phyloP scores from a whole-genome alignment of 805 yeast genomes.

The Debaryomyces hansenii region DNA sequence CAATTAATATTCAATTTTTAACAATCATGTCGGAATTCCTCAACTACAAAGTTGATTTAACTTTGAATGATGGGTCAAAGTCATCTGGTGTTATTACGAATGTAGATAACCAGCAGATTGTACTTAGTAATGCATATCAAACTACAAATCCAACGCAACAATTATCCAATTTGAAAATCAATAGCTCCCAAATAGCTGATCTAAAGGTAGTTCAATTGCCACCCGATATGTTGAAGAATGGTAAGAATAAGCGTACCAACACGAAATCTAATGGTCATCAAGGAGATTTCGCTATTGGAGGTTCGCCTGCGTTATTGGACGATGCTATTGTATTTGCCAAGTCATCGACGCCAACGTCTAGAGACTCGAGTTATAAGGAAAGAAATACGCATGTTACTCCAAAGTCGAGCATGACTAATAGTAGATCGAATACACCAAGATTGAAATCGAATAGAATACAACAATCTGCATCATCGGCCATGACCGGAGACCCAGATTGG shows the following conservation, averaged over 20 bases:
- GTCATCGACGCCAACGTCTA: constrained; percentile 10
- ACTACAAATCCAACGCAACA: constrained; percentile 10
- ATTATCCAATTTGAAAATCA: constrained; percentile 16
- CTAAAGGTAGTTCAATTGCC: constrained; percentile 60
- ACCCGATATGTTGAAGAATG: constrained; percentile 19
- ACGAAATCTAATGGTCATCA: constrained; percentile 13
- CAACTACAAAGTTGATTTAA: constrained; percentile 40
- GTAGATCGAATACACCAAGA: constrained; percentile 9
- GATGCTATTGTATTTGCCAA: constrained; percentile 29
- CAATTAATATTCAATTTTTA: background rate
- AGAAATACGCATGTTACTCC: constrained; percentile 2
- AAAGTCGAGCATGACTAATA: constrained; percentile 1
- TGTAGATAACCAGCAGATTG: constrained; percentile 29
- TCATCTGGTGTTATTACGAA: constrained; percentile 33
- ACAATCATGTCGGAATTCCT: constrained; percentile 37
- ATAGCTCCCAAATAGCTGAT: constrained; percentile 48
- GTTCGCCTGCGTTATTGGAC: constrained; percentile 16
- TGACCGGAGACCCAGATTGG: constrained; percentile 45
- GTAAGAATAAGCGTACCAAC: constrained; percentile 13
- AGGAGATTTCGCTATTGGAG: background rate
- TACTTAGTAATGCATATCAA: constrained; percentile 22
- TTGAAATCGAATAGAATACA: constrained; percentile 1
- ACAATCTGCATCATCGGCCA: constrained; percentile 6
- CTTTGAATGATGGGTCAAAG: constrained; percentile 37
- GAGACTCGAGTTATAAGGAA: constrained; percentile 5